Evolutionary conservation across 139 green algal genomes (phyloP), one percentile per base, ranked within the genome.

Genomic region (Auxenochlorella pyrenoidosa): DNA sequence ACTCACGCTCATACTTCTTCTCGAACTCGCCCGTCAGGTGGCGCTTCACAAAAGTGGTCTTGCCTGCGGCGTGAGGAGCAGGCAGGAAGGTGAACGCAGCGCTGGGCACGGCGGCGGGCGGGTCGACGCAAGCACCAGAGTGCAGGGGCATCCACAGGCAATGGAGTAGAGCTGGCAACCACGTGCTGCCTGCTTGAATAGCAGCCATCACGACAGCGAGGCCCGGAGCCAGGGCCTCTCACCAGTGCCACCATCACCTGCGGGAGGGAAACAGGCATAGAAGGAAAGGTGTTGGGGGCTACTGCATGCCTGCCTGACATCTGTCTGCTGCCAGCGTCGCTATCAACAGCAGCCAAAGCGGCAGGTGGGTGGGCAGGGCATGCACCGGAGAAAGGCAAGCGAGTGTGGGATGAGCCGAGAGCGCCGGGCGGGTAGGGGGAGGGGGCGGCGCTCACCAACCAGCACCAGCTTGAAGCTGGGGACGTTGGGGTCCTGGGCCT

Each of bases 21-120:
- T 99, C 98, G 87, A 99, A 99, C 90, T 99, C 98, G 71, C 98
- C 98, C 30, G 97, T 99, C 83, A 99, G 89, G 85, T 99, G 98
- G 72, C 98, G 96, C 96, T 99, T 99, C 3, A 99, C 97, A 90
- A 99, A 98, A 3, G 95, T 98, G 58, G 96, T 98, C 92, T 98
- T 98, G 77, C 96, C 95, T 97, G 93, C 63, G 22, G 26, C 63
- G 6, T 18, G 28, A 3, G 63, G 28, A 71, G 63, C 26, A n/a
- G 24, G 30, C 63, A n/a, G 22, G 13, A n/a, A 71, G 26, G 63
- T 24, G 63, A 36, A 34, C 8, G 28, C 63, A 22, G 63, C 28
- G 28, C 66, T 41, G 32, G 32, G 32, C 66, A 18, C 24, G 2
- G 24, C 6, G 6, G 2, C 63, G 8, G 24, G 26, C 6, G 24